Percentiles rank a stretch among this genome's conserved stretches.
Evolutionary conservation across 768 basidiomycete species (phyloP).

Genomic region (Boletus huronensis): DNA sequence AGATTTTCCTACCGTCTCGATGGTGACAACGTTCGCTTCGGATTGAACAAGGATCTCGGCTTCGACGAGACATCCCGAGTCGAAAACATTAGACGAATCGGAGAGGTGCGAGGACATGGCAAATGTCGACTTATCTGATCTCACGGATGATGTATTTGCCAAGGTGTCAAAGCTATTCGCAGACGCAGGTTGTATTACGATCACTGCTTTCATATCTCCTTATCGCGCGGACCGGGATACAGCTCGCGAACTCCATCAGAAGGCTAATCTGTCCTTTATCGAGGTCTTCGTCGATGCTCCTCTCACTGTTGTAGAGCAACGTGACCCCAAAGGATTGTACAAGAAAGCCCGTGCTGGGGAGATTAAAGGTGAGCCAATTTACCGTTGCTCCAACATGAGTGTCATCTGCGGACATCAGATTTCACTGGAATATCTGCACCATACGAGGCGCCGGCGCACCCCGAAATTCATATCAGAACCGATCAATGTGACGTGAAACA

Average conservation of each 20-base stretch:
- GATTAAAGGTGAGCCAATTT: constrained; percentile 71
- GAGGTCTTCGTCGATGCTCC: constrained; percentile 97
- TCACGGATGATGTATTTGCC: constrained; percentile 1
- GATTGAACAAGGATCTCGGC: constrained; percentile 94
- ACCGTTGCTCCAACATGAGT: neutral
- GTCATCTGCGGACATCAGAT: constrained; percentile 48
- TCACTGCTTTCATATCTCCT: constrained; percentile 99
- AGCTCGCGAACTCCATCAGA: constrained; percentile 79
- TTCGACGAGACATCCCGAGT: constrained; percentile 90
- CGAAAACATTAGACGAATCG: constrained; percentile 95
- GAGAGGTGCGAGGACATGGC: constrained; percentile 59
- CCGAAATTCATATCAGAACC: constrained; percentile 93
- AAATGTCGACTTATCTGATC: constrained; percentile 7
- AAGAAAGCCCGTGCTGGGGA: constrained; percentile 94
- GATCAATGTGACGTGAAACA: constrained; percentile 73
- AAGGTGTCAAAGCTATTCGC: constrained; percentile 95
- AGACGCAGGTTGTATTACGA: constrained; percentile 76
- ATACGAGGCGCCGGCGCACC: constrained; percentile 80
- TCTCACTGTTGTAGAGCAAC: constrained; percentile 77
- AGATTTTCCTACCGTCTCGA: constrained; percentile 91
- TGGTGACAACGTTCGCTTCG: constrained; percentile 94
- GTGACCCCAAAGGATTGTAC: constrained; percentile 97
- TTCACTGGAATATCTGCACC: constrained; percentile 98
- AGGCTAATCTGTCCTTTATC: constrained; percentile 72
- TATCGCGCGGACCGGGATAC: constrained; percentile 81